Base-by-base conservation (phyloP, 495 filamentous ascomycete species). In the Penicillium antarcticum region DNA sequence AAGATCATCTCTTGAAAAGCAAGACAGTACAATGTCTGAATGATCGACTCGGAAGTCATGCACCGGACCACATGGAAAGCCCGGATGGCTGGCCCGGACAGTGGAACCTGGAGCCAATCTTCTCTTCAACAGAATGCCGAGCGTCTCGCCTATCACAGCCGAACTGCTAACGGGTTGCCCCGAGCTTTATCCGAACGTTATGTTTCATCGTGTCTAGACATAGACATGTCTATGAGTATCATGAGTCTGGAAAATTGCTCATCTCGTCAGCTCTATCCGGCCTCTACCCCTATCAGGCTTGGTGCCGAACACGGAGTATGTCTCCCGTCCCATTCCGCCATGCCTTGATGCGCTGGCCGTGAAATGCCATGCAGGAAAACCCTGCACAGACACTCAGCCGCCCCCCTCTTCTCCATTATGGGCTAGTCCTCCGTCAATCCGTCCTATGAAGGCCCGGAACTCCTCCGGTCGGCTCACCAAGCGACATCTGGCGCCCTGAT, bases 1-100 rank as follows among this genome's bases (percentile, higher is more conserved):
- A 65, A 64, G 61, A 59, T 64, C 61, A 58, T 55, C 58, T 52
- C 58, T 45, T 39, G 44, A 23, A 23, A 23, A 5, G 21, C 21
- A 23, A 23, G 46, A 43, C 45, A 52, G 48, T 48, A 50, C 44
- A 53, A 53, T 48, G 53, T 48, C 43, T 52, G 61, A 29, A 57
- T 53, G 62, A 67, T 64, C 63, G 63, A 53, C 63, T 67, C 63
- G 62, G 62, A 58, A 66, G 43, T 24, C 42, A 52, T 50, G 60
- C 60, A 63, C 62, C 60, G 60, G 61, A 60, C 61, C 63, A 67
- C 63, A 67, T 67, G 63, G 63, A 49, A 59, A 54, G 51, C 17
- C 59, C 60, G 60, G 60, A 54, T 63, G 39, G 47, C 24, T 56
- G 59, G 29, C 51, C 62, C 60, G 61, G 54, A 44, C 55, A 45